These are phyloP conservation scores for Epicoccum nigrum DNA, from an alignment of 2,329 filamentous ascomycete genomes.

Conservation along the genomic window DNA sequence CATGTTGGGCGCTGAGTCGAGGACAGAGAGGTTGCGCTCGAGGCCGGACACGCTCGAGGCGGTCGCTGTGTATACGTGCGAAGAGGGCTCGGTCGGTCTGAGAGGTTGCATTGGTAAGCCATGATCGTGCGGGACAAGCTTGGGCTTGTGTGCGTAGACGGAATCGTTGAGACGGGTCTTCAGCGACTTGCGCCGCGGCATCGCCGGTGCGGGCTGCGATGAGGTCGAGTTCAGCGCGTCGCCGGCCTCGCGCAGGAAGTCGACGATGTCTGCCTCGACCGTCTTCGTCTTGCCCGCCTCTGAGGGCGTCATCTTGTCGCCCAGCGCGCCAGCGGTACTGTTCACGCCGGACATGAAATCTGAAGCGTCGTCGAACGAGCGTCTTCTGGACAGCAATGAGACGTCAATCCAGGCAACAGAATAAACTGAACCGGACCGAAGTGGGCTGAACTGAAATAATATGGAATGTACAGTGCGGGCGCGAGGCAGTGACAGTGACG, in stretches of 20 bases:
- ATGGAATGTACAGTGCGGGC: conserved; percentile 19
- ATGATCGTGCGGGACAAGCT: conserved; percentile 29
- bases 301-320: conserved; percentile 32
- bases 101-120: conserved; percentile 46
- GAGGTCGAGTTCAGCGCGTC: conserved; percentile 35
- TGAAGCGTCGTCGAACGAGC: conserved; percentile 40
- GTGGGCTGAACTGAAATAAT: conserved; percentile 6
- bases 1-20: conserved; percentile 57
- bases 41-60: conserved; percentile 50
- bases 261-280: conserved; percentile 50
- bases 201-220: conserved; percentile 3
- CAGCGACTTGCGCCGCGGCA: conserved; percentile 34
- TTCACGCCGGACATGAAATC: conserved; percentile 38
- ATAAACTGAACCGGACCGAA: conserved; percentile 21
- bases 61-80: conserved; percentile 58
- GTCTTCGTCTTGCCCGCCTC: conserved; percentile 39
- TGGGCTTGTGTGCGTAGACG: conserved; percentile 25
- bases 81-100: conserved; percentile 44
- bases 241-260: conserved; percentile 52
- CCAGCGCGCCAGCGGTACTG: conserved; percentile 44
- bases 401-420: conserved; percentile 16
- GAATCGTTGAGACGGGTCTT: conserved; percentile 31
- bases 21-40: conserved; percentile 57
- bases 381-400: conserved; percentile 33
- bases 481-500: conserved; percentile 11